Base-by-base conservation (phyloP, 768 basidiomycete species). In the Holtermanniella nyarrowii region DNA sequence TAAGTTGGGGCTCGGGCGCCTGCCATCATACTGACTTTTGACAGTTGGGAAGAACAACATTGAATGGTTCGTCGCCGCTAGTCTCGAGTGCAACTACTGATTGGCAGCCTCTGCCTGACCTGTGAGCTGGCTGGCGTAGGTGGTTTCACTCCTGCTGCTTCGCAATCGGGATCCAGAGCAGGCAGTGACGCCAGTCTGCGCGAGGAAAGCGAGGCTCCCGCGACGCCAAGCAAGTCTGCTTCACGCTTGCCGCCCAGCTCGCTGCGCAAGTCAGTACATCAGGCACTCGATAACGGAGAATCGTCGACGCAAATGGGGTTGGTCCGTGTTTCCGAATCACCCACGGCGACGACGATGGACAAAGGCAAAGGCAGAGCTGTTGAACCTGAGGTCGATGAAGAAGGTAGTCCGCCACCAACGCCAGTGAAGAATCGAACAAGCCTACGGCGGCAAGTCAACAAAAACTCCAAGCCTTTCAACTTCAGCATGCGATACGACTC, bases 11-110 rank as follows among this genome's bases (percentile, higher is more conserved):
- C 37, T 12, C 5, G 18, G 13, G 22, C 7, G 1, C 26, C 27
- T n/a, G n/a, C n/a, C n/a, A n/a, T n/a, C 37, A 41, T 27, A 31
- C 46, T 54, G 25, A 54, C 48, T 3, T 24, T 20, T 24, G 45
- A 5, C 44, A 62, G 61, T 68, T 44, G 66, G 66, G 10, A 58
- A 62, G 25, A 53, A 46, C 24, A 68, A 68, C 42, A 57, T 52
- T 25, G 66, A 68, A 56, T 68, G 66, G 63, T 61, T 31, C 46
- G 63, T 52, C 14, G 46, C 25, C 21, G 20, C 40, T 14, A 24
- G 18, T 42, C 31, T 45, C 41, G 48, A 21, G 22, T 37, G 10
- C 5, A 16, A 16, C 22, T 20, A 24, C 26, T 56, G 46, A 56
- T 24, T n/a, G 3, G 11, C 31, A 66, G 64, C 48, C 57, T 69